These are phyloP conservation scores for Tulasnella calospora DNA, from an alignment of 768 basidiomycete species.

Conservation along the genomic window DNA sequence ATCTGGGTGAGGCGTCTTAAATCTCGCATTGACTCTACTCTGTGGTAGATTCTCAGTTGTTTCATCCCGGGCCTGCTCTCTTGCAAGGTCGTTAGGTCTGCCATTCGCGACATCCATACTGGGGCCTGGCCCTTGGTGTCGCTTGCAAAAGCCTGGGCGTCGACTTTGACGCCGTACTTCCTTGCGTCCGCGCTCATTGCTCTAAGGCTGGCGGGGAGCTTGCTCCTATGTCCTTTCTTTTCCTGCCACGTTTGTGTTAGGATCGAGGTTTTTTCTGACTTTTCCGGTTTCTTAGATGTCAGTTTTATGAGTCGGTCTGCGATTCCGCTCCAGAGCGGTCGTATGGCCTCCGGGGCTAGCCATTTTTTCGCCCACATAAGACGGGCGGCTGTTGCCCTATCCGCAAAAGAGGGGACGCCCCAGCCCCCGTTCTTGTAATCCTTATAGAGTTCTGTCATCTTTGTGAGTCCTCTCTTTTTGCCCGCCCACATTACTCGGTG, in stretches of 20 bases:
- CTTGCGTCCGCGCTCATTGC: neutral
- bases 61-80: neutral
- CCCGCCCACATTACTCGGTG: neutral
- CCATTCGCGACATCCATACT: neutral
- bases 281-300: neutral
- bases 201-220: neutral
- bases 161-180: neutral
- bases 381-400: neutral
- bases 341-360: neutral
- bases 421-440: neutral
- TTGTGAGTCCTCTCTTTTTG: neutral
- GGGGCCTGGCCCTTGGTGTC: neutral
- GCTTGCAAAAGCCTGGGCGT: neutral
- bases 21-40: too few relatives aligned
- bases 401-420: neutral
- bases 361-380: neutral
- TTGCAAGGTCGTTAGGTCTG: too few relatives aligned
- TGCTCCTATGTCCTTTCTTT: neutral
- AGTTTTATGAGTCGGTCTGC: neutral
- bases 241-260: neutral
- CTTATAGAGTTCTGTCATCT: constrained; percentile 1
- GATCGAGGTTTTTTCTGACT: neutral
- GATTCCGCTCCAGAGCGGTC: neutral
- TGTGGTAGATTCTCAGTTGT: neutral
- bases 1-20: too few relatives aligned